Evolutionary conservation across 306 rosid species (phyloP).

Genomic region (Lithocarpus polystachyus): DNA sequence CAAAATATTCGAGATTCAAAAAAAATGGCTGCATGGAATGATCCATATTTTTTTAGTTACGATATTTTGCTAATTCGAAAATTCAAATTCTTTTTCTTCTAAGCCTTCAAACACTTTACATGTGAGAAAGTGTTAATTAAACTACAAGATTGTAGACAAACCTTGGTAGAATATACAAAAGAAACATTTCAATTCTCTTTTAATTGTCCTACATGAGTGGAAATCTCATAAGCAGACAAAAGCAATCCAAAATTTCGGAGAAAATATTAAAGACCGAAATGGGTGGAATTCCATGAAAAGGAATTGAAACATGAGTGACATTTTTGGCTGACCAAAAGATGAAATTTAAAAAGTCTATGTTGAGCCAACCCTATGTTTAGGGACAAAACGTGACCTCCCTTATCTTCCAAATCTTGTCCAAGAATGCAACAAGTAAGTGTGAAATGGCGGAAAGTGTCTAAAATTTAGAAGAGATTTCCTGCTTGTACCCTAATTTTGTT

Average conservation of each 20-base stretch:
- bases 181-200: background rate
- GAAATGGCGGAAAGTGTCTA: background rate
- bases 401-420: slow-evolving; percentile 21
- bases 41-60: no score
- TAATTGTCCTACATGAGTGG: background rate
- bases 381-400: slow-evolving; percentile 41
- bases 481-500: no score
- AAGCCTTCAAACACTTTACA: no score
- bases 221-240: background rate
- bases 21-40: no score
- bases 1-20: no score
- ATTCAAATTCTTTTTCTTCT: no score
- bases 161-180: background rate
- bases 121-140: no score
- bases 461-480: background rate
- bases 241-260: slow-evolving; percentile 1
- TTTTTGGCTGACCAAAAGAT: slow-evolving; percentile 18
- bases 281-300: slow-evolving; percentile 19
- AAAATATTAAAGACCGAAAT: background rate
- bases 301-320: slow-evolving; percentile 21
- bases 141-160: no score
- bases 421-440: background rate
- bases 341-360: background rate
- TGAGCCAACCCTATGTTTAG: slow-evolving; percentile 1
- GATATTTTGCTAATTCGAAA: no score